Evolutionary conservation across 139 green algal species (phyloP).

Genomic region (Coccomyxa sp.): DNA sequence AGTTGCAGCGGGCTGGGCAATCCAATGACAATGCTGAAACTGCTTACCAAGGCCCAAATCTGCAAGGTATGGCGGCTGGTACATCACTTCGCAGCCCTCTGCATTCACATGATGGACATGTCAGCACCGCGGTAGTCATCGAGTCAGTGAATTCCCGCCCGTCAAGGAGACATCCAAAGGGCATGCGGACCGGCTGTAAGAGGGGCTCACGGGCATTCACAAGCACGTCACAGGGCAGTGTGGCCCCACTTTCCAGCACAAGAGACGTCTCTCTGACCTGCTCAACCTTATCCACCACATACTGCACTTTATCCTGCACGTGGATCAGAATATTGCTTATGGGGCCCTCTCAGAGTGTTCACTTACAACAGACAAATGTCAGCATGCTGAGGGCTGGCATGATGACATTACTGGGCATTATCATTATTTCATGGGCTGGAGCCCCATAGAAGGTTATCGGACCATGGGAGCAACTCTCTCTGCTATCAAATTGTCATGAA

Average conservation of each 20-base stretch:
- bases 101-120: neutral
- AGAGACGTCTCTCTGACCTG: neutral
- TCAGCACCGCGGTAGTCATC: neutral
- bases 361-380: no score
- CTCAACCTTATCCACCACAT: neutral
- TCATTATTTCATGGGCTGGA: no score
- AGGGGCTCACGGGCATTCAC: constrained; percentile 10
- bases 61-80: constrained; percentile 14
- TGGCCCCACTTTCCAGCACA: neutral
- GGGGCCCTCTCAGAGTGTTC: no score
- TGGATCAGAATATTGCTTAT: no score
- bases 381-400: no score
- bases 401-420: no score
- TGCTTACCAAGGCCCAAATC: constrained; percentile 19
- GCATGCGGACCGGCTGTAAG: neutral
- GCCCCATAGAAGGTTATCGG: neutral
- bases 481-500: no score
- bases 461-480: neutral
- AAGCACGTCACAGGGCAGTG: constrained; percentile 12
- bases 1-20: no score
- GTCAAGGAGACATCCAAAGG: neutral
- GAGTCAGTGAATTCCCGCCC: neutral
- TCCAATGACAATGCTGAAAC: no score
- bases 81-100: constrained; percentile 17
- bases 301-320: constrained; percentile 6